phyloP scores from a whole-genome alignment of 1,284 basidiomycete genomes.

The Somion occarium region DNA sequence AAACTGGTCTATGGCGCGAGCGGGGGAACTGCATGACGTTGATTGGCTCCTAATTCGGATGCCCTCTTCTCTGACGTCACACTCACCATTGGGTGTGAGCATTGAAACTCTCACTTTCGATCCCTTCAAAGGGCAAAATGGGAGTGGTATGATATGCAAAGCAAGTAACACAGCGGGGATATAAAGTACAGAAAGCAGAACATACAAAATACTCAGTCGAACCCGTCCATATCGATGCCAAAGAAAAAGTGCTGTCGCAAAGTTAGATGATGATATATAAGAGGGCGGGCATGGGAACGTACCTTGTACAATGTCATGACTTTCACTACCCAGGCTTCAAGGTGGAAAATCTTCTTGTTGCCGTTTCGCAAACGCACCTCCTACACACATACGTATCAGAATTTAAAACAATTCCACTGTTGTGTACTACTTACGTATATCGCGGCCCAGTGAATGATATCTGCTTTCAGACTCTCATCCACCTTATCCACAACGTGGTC shows the following conservation, averaged over 20 bases:
- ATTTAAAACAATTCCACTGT: not conserved
- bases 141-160: too few relatives aligned
- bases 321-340: slow-evolving; percentile 90
- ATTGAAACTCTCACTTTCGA: too few relatives aligned
- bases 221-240: slow-evolving; percentile 59
- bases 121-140: too few relatives aligned
- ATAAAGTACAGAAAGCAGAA: too few relatives aligned
- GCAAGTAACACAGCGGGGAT: too few relatives aligned
- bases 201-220: slow-evolving; percentile 34
- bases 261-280: slow-evolving; percentile 16
- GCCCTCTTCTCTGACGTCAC: not conserved
- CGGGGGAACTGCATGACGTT: not conserved
- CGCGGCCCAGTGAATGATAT: slow-evolving; percentile 95
- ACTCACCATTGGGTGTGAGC: not conserved
- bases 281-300: slow-evolving; percentile 11
- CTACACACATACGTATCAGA: slow-evolving; percentile 37
- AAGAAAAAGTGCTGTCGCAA: slow-evolving; percentile 42
- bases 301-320: slow-evolving; percentile 80
- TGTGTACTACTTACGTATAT: slow-evolving; percentile 70
- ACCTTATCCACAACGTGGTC: slow-evolving; percentile 83
- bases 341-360: slow-evolving; percentile 92
- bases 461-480: slow-evolving; percentile 84
- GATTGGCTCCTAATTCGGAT: not conserved
- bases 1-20: not conserved
- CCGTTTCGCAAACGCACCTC: slow-evolving; percentile 89